Conservation (phyloP, 768 basidiomycete species). For the Suillus hirtellus region DNA sequence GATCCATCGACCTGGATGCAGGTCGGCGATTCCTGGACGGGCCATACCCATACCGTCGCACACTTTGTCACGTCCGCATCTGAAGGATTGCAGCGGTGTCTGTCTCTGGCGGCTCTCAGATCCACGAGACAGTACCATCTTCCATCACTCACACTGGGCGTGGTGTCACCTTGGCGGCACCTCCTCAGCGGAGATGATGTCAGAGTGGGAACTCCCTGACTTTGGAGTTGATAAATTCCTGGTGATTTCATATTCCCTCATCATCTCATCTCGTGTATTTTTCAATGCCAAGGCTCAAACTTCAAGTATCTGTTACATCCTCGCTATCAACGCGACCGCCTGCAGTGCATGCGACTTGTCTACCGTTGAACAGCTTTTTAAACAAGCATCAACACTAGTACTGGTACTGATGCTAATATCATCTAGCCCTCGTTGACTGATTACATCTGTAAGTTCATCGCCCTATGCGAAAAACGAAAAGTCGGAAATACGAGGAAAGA, state of each 20-base stretch:
- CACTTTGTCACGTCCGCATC: background rate
- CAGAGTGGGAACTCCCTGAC: background rate
- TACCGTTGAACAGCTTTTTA: background rate
- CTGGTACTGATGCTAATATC: background rate
- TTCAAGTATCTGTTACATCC: background rate
- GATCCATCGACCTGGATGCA: background rate
- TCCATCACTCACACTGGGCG: background rate
- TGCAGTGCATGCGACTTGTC: background rate
- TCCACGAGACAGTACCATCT: background rate
- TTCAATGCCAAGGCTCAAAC: background rate
- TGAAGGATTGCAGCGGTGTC: background rate
- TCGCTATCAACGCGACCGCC: background rate
- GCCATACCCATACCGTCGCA: background rate
- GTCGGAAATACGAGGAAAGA: background rate
- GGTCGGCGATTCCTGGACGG: background rate
- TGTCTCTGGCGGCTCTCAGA: background rate
- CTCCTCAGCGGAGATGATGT: background rate
- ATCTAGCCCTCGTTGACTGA: background rate
- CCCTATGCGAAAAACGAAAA: background rate
- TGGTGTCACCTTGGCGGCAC: background rate
- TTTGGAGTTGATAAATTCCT: background rate
- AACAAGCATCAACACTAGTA: background rate
- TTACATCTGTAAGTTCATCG: background rate
- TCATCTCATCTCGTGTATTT: background rate
- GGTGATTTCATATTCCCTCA: background rate